Conservation (phyloP, 345 rosid genomes). For the Populus tremula region DNA sequence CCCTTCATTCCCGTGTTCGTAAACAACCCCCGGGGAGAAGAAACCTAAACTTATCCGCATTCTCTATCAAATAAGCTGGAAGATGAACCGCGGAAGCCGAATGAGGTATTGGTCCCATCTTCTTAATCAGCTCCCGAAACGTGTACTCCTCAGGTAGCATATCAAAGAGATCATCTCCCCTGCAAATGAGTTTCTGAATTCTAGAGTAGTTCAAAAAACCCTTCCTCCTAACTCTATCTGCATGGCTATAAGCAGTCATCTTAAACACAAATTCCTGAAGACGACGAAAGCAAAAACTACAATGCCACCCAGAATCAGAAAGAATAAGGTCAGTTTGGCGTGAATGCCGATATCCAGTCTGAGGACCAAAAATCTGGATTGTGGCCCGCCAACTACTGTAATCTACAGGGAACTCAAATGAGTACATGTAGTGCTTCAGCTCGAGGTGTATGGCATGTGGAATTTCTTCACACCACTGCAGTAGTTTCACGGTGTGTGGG, state of each 20-base stretch:
- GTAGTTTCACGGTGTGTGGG: slow-evolving; percentile 63
- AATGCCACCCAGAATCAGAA: slow-evolving; percentile 95
- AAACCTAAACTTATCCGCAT: slow-evolving; percentile 67
- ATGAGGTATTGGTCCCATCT: slow-evolving; percentile 65
- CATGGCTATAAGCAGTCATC: slow-evolving; percentile 95
- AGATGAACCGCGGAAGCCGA: slow-evolving; percentile 93
- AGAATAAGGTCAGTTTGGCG: slow-evolving; percentile 61
- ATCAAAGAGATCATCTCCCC: slow-evolving; percentile 71
- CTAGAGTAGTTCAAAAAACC: slow-evolving; percentile 50
- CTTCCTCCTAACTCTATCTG: slow-evolving; percentile 60
- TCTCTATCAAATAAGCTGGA: slow-evolving; percentile 76
- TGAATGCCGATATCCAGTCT: slow-evolving; percentile 71
- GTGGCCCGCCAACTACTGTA: slow-evolving; percentile 85
- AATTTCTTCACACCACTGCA: slow-evolving; percentile 82
- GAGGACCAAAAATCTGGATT: slow-evolving; percentile 42
- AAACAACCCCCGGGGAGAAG: slow-evolving; percentile 91
- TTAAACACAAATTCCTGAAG: slow-evolving; percentile 69
- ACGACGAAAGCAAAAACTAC: slow-evolving; percentile 76
- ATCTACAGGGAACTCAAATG: slow-evolving; percentile 88
- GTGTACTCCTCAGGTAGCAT: slow-evolving; percentile 91
- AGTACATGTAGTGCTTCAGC: slow-evolving; percentile 75
- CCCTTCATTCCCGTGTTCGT: slow-evolving; percentile 25
- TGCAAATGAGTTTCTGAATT: slow-evolving; percentile 66
- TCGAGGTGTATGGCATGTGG: slow-evolving; percentile 70
- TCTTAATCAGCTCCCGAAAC: slow-evolving; percentile 73